A percentile compares a stretch with the other conserved stretches of the same genome.
phyloP scores from a whole-genome alignment of 2,329 filamentous ascomycete species.

The Xylaria sp. region DNA sequence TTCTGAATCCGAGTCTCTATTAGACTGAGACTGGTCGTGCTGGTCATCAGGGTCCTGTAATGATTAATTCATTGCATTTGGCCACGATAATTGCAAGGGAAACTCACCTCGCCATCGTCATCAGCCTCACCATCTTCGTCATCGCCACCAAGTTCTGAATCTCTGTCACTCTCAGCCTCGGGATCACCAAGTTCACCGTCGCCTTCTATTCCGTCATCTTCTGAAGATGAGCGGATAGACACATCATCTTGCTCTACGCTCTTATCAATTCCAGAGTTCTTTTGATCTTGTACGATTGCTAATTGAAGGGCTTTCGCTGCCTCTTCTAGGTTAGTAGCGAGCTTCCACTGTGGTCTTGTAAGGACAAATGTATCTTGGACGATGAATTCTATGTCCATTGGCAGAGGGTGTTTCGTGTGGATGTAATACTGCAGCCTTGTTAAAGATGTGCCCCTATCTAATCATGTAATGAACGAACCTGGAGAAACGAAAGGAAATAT shows the following conservation, averaged over 20 bases:
- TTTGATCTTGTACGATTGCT: constrained; percentile 90
- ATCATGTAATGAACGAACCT: constrained; percentile 60
- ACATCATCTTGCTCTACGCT: constrained; percentile 76
- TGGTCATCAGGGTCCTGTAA: constrained; percentile 59
- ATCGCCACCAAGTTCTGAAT: constrained; percentile 67
- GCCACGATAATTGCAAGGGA: background rate
- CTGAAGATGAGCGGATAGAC: constrained; percentile 75
- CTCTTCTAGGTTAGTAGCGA: constrained; percentile 82
- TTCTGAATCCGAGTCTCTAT: constrained; percentile 72
- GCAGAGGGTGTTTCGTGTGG: constrained; percentile 85
- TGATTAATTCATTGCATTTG: constrained; percentile 18
- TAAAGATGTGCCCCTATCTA: constrained; percentile 24
- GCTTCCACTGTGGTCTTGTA: constrained; percentile 91
- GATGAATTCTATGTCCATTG: constrained; percentile 98
- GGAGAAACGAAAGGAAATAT: constrained; percentile 96
- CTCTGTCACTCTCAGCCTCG: constrained; percentile 69
- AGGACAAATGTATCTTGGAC: constrained; percentile 90
- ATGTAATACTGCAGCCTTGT: constrained; percentile 81
- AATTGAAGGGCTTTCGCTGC: constrained; percentile 85
- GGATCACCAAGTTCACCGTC: constrained; percentile 73
- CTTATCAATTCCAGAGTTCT: constrained; percentile 77
- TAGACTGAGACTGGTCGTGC: constrained; percentile 54
- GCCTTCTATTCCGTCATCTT: constrained; percentile 72
- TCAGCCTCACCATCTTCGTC: constrained; percentile 60
- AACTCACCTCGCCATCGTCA: constrained; percentile 57